Evolutionary conservation across 768 basidiomycete species (phyloP).

Genomic region (Amylocystis lapponica): DNA sequence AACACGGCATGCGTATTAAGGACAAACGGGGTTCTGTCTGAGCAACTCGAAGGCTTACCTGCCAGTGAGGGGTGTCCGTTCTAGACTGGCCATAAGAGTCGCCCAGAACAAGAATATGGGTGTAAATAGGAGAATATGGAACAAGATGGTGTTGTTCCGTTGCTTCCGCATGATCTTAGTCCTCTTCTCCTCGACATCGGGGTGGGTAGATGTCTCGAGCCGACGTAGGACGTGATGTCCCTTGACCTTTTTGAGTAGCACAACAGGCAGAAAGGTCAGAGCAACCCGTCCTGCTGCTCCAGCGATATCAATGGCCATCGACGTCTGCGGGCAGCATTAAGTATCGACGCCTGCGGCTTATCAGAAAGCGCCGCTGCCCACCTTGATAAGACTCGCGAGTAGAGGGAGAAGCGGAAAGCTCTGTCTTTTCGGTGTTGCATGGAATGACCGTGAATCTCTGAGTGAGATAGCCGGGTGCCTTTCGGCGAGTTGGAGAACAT

Average conservation of each 20-base stretch:
- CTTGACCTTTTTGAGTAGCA: constrained; percentile 54
- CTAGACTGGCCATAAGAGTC: constrained; percentile 66
- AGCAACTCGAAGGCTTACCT: constrained; percentile 41
- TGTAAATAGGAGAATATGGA: constrained; percentile 52
- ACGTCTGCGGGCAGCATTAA: constrained; percentile 42
- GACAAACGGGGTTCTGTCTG: not conserved
- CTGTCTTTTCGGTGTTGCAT: constrained; percentile 10
- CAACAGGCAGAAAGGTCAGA: constrained; percentile 67
- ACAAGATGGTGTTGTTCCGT: constrained; percentile 40
- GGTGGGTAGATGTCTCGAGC: constrained; percentile 42
- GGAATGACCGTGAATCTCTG: constrained; percentile 6
- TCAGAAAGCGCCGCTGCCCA: constrained; percentile 19
- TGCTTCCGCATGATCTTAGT: constrained; percentile 42
- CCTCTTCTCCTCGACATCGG: constrained; percentile 48
- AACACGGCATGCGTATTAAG: not conserved
- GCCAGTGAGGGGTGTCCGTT: constrained; percentile 81
- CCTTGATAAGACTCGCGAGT: constrained; percentile 65
- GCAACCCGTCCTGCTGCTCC: constrained; percentile 66
- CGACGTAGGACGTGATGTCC: constrained; percentile 45
- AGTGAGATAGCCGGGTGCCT: not conserved
- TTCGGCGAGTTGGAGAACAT: constrained; percentile 6
- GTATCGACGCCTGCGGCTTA: not conserved
- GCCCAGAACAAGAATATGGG: constrained; percentile 61
- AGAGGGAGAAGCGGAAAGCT: constrained; percentile 42
- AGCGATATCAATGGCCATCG: constrained; percentile 65